Evolutionary conservation across 116 monocot species (phyloP), one percentile per base, ranked within the genome.

Genomic region (Dioscorea cayenensis): DNA sequence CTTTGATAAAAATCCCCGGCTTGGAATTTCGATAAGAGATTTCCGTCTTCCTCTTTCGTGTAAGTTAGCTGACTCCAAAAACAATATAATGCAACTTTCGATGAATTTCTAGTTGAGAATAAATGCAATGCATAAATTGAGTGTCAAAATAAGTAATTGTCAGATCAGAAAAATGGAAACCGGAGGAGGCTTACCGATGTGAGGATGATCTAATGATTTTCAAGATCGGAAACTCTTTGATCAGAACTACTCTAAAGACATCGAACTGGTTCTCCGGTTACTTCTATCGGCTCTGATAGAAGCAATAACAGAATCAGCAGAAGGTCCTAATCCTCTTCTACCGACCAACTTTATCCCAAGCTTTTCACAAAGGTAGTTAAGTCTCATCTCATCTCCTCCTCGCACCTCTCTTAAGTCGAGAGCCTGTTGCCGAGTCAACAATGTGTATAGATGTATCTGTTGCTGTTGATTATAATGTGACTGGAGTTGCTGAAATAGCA

Each of bases 301-400:
- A 76, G 92, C 90, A 74, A 92, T 90, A 10, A 85, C 81, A 50
- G 90, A 79, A 79, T 96, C 93, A 17, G 93, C 87, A 55, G 80
- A 78, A 63, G 96, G 76, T 17, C 96, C 96, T 76, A 96, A 61
- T 0, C 96, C 96, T 86, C 78, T 85, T 73, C 96, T 80, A 7
- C 88, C 90, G 25, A 90, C 84, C 66, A 96, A 76, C 79, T 96
- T 96, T 69, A 96, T 79, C 32, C 90, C 90, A 60, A 96, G 80
- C 58, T 86, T 96, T 63, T 96, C 92, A 66, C 14, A 59, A 75
- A 96, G 70, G 60, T 86, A 81, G 72, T 92, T 62, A 22, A 92
- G 21, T 78, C 96, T 88, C 96, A 88, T 88, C 29, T 92, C 93
- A 77, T 96, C 96, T 7, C 96, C 96, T 35, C 96, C 96, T 74